Evolutionary conservation across 2,329 filamentous ascomycete species (phyloP), one percentile per base, ranked within the genome.

Genomic region (Hirsutella rhossiliensis): DNA sequence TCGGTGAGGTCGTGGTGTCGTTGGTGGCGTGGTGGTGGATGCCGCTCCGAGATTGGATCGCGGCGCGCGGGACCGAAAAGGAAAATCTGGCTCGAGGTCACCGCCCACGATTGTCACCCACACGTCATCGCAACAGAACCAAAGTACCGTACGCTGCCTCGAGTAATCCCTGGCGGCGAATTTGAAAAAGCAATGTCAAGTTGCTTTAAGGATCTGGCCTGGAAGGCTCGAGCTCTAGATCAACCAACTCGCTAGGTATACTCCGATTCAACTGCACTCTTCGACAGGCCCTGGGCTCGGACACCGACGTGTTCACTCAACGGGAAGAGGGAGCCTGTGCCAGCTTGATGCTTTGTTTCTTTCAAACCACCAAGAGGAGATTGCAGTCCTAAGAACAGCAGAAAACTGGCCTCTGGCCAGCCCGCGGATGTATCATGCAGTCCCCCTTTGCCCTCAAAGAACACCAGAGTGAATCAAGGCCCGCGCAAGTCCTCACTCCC

Each of bases 381-480:
- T 57, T 55, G 57, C 58, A 63, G 62, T 61, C 63, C 54, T 60
- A 60, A 60, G 64, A 63, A 69, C 67, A 62, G 65, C 65, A 65
- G 59, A 59, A 62, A 61, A 63, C 63, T 61, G 61, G 62, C 63
- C 63, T 60, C 51, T 49, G 54, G 56, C 54, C 55, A 49, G 48
- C 48, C 53, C 55, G 51, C 53, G 54, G 48, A 59, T 66, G 62
- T 65, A 67, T 69, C 68, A 69, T 70, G 65, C 63, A 67, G 63
- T 66, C 59, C 67, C 59, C 67, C 65, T 65, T 66, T 66, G 62
- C 62, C 69, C 68, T 66, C 65, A 64, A 63, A 67, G 62, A 72
- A 72, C 69, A 72, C 69, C 69, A 63, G 66, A 71, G 66, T 66
- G 70, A 69, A 69, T 64, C 64, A 63, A 54, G 53, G 53, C 49